These are phyloP conservation scores for Solanum hybrid DNA, from an alignment of 305 asterid species.

Conservation along the genomic window DNA sequence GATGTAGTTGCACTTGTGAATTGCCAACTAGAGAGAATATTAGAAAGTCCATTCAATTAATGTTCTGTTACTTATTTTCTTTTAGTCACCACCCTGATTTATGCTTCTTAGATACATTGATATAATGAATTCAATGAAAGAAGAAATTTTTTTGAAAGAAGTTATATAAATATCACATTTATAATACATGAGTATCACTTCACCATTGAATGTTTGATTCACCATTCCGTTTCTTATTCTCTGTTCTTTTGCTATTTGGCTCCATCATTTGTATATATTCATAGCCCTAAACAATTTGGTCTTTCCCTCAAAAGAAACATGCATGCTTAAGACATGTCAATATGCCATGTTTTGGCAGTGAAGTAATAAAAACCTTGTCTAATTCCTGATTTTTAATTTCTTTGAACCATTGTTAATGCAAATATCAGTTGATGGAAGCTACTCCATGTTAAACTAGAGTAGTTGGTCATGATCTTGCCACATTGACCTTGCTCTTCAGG, in stretches of 20 bases:
- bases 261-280: not conserved
- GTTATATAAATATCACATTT: not conserved
- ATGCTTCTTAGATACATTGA: not conserved
- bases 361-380: not conserved
- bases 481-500: not conserved
- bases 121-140: not conserved
- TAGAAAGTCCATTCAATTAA: not conserved
- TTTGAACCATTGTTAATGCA: not conserved
- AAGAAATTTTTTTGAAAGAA: not conserved
- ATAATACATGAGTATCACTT: not conserved
- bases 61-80: not conserved
- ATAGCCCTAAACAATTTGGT: not conserved
- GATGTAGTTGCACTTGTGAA: not conserved
- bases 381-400: not conserved
- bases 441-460: not conserved
- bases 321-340: not conserved
- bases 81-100: not conserved
- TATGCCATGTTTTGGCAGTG: not conserved
- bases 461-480: not conserved
- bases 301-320: not conserved
- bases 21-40: not conserved
- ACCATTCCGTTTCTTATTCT: not conserved
- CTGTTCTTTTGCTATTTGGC: not conserved
- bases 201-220: not conserved
- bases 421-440: not conserved